Evolutionary conservation across 805 yeast species (phyloP).

Genomic region (Naumovozyma baii): DNA sequence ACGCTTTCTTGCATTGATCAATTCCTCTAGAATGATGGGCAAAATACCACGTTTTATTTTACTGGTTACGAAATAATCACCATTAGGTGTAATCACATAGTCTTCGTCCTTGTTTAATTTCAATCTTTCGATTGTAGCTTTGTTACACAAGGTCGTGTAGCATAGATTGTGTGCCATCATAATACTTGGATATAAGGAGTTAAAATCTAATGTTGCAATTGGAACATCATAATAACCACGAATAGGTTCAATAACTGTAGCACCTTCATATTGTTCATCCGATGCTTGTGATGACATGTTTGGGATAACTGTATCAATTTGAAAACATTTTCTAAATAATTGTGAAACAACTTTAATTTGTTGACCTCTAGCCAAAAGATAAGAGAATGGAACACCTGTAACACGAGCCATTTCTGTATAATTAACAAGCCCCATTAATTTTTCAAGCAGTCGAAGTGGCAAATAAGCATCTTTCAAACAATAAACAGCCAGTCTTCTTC

Average conservation of each 20-base stretch:
- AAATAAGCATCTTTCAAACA: slow-evolving; percentile 93
- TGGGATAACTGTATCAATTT: slow-evolving; percentile 81
- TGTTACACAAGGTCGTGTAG: slow-evolving; percentile 77
- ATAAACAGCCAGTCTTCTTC: slow-evolving; percentile 92
- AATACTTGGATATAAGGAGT: slow-evolving; percentile 92
- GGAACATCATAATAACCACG: slow-evolving; percentile 96
- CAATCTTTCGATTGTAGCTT: slow-evolving; percentile 55
- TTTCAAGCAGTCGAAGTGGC: slow-evolving; percentile 80
- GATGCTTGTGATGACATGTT: slow-evolving; percentile 71
- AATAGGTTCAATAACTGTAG: slow-evolving; percentile 93
- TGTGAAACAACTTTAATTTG: slow-evolving; percentile 97
- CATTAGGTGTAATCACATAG: slow-evolving; percentile 81
- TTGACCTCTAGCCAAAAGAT: slow-evolving; percentile 83
- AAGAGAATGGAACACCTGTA: slow-evolving; percentile 95
- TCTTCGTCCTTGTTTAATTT: slow-evolving; percentile 61
- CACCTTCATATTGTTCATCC: slow-evolving; percentile 96
- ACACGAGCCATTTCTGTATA: slow-evolving; percentile 99
- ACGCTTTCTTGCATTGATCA: slow-evolving; percentile 81
- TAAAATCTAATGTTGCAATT: slow-evolving; percentile 95
- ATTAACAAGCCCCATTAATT: slow-evolving; percentile 90
- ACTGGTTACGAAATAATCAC: slow-evolving; percentile 76
- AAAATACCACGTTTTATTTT: slow-evolving; percentile 69
- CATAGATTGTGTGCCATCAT: slow-evolving; percentile 99
- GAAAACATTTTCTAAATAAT: slow-evolving; percentile 82
- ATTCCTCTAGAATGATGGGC: slow-evolving; percentile 85